A percentile compares a stretch with the other conserved stretches of the same genome.
phyloP scores from a whole-genome alignment of 257 asterid genomes.

The Catharanthus roseus region DNA sequence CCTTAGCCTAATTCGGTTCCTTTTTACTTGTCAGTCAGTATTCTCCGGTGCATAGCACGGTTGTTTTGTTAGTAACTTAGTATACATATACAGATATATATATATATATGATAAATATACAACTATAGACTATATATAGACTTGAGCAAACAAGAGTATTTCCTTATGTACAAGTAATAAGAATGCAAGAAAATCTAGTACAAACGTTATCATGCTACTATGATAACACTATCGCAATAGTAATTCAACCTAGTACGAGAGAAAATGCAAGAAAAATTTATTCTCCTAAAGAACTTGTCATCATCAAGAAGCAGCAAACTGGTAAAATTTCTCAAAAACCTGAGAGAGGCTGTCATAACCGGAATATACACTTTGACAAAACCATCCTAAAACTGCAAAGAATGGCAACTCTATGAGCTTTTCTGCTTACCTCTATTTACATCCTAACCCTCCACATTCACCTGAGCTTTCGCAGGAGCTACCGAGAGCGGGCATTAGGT shows the following conservation, averaged over 20 bases:
- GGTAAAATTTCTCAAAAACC: not conserved
- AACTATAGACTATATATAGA: not conserved
- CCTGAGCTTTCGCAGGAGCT: conserved; percentile 92
- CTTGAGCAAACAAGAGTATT: not conserved
- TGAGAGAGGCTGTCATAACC: not conserved
- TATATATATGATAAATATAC: not conserved
- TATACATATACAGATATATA: not conserved
- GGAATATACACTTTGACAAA: conserved; percentile 38
- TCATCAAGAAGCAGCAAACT: not conserved
- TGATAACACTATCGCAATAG: no score
- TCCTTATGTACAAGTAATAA: not conserved
- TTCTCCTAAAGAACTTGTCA: not conserved
- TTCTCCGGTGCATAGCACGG: no score
- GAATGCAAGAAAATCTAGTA: not conserved
- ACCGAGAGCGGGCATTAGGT: conserved; percentile 58
- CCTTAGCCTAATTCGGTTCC: no score
- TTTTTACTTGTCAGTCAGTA: no score
- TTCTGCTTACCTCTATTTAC: conserved; percentile 28
- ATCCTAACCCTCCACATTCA: conserved; percentile 32
- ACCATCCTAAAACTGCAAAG: conserved; percentile 38
- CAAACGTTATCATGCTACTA: no score
- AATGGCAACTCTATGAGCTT: conserved; percentile 28
- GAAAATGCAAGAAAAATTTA: not conserved
- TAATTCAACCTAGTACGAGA: no score
- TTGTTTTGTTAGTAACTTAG: no score